A percentile compares a stretch with the other conserved stretches of the same genome.
Conservation (phyloP, 345 rosid genomes). For the Luvunga scandens region DNA sequence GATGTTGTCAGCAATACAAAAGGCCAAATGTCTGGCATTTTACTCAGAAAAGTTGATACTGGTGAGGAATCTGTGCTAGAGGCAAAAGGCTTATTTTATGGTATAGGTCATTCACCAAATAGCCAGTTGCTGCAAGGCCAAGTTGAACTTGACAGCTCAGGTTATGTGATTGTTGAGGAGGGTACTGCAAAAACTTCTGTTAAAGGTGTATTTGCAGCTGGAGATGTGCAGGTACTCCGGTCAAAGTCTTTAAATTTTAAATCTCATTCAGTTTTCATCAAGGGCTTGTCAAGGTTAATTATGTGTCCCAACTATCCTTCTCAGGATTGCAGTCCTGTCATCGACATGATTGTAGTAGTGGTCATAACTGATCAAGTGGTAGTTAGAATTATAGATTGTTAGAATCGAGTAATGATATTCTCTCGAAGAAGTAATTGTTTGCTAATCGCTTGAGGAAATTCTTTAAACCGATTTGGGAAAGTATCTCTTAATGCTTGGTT, state of each 20-base stretch:
- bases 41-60: conserved; percentile 64
- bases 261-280: background rate
- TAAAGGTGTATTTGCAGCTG: conserved; percentile 94
- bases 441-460: background rate
- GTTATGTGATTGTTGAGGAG: conserved; percentile 74
- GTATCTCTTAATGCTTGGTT: too few species aligned
- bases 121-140: conserved; percentile 90
- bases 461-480: background rate
- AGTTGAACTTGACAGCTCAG: conserved; percentile 79
- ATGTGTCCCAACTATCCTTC: background rate
- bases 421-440: background rate
- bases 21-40: conserved; percentile 93
- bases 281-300: background rate
- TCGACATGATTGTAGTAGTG: background rate
- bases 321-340: background rate
- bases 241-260: conserved; percentile 2
- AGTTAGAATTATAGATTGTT: background rate
- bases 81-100: conserved; percentile 96
- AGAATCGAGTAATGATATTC: background rate
- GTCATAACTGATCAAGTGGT: background rate
- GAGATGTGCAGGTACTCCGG: conserved; percentile 87
- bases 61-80: conserved; percentile 84
- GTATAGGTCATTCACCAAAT: conserved; percentile 96
- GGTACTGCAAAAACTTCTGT: conserved; percentile 85
- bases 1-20: conserved; percentile 84